Evolutionary conservation across 345 rosid species (phyloP).

Genomic region (Brassica rapa): DNA sequence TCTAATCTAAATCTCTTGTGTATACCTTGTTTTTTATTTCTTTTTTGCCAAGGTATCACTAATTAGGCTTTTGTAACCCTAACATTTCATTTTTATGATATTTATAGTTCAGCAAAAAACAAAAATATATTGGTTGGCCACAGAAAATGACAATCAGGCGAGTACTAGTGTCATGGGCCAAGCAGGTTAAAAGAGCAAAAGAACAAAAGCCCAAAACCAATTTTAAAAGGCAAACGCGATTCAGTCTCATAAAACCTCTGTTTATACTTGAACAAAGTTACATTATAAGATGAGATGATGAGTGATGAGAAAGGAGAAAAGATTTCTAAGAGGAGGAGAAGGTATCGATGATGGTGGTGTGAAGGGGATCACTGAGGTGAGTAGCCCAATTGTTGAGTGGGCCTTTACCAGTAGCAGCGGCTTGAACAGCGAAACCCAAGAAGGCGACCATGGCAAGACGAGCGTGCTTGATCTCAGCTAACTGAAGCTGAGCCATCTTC

Average conservation of each 20-base stretch:
- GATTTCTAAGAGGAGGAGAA: slow-evolving; percentile 48
- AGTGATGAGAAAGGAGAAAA: neutral
- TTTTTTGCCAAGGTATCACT: too few species aligned
- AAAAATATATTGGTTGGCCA: too few species aligned
- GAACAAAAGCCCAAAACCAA: slow-evolving; percentile 13
- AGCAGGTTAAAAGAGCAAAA: too few species aligned
- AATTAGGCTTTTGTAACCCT: too few species aligned
- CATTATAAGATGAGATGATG: neutral
- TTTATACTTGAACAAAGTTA: slow-evolving; percentile 19
- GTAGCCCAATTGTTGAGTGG: slow-evolving; percentile 99
- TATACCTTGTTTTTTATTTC: too few species aligned
- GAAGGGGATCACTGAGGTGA: slow-evolving; percentile 97
- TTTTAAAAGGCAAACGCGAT: slow-evolving; percentile 10
- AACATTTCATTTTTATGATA: too few species aligned
- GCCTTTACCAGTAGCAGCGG: slow-evolving; percentile 78
- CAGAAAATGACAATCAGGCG: neutral
- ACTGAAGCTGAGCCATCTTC: slow-evolving; percentile 76
- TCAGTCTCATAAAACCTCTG: slow-evolving; percentile 2
- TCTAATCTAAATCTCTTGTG: too few species aligned
- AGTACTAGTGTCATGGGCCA: neutral
- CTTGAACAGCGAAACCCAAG: slow-evolving; percentile 92
- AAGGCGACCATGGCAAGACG: slow-evolving; percentile 94
- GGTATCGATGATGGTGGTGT: slow-evolving; percentile 90
- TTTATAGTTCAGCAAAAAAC: too few species aligned
- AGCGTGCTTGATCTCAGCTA: slow-evolving; percentile 99